Base-by-base conservation (phyloP, 2,329 filamentous ascomycete species). In the Apiospora saccharicola region DNA sequence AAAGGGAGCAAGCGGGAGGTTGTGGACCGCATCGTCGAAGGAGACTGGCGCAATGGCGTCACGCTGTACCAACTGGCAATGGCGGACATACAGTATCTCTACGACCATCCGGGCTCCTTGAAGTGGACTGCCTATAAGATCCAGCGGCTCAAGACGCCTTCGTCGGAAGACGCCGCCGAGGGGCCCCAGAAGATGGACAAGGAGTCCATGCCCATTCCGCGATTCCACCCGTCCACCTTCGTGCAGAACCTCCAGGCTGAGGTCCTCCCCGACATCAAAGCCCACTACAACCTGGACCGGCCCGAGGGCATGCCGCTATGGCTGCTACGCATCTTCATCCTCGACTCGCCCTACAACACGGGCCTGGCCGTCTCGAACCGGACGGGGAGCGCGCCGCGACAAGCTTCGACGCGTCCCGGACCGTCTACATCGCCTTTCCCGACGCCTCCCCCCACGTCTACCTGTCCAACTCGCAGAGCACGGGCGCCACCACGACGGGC, bases 371-470 rank as follows among this genome's bases (percentile, higher is more conserved):
- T 88, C 69, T 75, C 81, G 24, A 75, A 72, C 5, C 73, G 73
- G 22, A 73, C 73, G 22, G 73, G 75, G 71, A 75, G 8, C 70
- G 74, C n/a, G 72, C 77, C 5, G 77, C 81, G 22, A 79, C 87
- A 68, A 86, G 85, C 72, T 87, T 89, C n/a, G 91, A 94, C 75
- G 85, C 89, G 1, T 91, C 91, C 16, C 89, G 91, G 75, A 92
- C 93, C 2, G 89, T 97, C 51, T 96, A 94, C 78, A 86, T 97
- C 73, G 93, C 93, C 1, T 96, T 97, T 77, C 94, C 95, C 0
- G 92, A 96, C 78, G 92, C 91, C 46, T 92, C 93, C 14, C 93
- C 94, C 0, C 91, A 91, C 74, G 85, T 97, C 64, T 97, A 94
- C 80, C 85, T 91, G 61, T 89, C 88, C 69, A 89, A 86, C 72